Percentiles rank a stretch among this genome's conserved stretches.
Evolutionary conservation across 495 filamentous ascomycete genomes (phyloP).

Genomic region (Penicillium egyptiacum): DNA sequence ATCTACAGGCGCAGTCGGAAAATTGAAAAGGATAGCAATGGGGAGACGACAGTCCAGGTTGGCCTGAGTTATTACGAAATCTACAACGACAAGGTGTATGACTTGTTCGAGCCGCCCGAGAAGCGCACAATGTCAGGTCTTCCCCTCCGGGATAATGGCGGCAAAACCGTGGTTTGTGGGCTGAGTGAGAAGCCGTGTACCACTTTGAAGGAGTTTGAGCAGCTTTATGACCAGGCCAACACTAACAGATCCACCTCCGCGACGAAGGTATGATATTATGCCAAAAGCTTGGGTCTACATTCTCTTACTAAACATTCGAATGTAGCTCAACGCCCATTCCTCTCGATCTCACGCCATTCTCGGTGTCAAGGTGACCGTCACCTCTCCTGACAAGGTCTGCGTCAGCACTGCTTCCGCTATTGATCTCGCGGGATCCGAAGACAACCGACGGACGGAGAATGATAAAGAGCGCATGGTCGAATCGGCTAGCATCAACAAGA

Average conservation of each 20-base stretch:
- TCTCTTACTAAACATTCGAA: not conserved
- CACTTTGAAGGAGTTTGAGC: conserved; percentile 89
- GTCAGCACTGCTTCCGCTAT: conserved; percentile 90
- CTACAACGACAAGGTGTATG: conserved; percentile 94
- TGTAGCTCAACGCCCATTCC: conserved; percentile 83
- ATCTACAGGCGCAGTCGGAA: conserved; percentile 86
- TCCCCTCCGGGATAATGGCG: conserved; percentile 82
- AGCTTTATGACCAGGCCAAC: conserved; percentile 90
- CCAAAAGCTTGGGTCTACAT: no score
- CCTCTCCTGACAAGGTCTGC: conserved; percentile 64
- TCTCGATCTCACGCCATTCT: conserved; percentile 92
- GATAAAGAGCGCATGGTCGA: conserved; percentile 90
- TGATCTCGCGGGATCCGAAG: conserved; percentile 94
- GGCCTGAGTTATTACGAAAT: conserved; percentile 96
- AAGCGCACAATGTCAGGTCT: conserved; percentile 84
- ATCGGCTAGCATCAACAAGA: conserved; percentile 98
- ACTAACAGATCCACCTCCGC: conserved; percentile 87
- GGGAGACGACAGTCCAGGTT: conserved; percentile 71
- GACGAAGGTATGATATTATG: conserved; percentile 62
- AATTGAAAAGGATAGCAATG: conserved; percentile 79
- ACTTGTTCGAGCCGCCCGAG: conserved; percentile 87
- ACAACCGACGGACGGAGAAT: conserved; percentile 93
- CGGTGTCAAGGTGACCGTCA: conserved; percentile 82
- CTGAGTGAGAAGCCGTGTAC: conserved; percentile 83
- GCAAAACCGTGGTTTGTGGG: conserved; percentile 89